A percentile compares a stretch with the other conserved stretches of the same genome.
These are phyloP conservation scores for Arabidopsis thaliana DNA, from an alignment of 345 rosid genomes.

Conservation along the genomic window TAIR10.1 NC_003071.7:11945501-11946000, in stretches of 20 bases:
- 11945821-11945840: slow-evolving; percentile 27
- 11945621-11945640: slow-evolving; percentile 1
- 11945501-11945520: too few species aligned
- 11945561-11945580: not conserved
- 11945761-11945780: slow-evolving; percentile 32
- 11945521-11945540: too few species aligned
- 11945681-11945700: slow-evolving; percentile 7
- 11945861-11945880: slow-evolving; percentile 4
- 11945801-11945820: slow-evolving; percentile 35
- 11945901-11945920: slow-evolving; percentile 14
- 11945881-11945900: slow-evolving; percentile 13
- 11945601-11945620: slow-evolving; percentile 19
- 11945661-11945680: not conserved
- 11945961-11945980: not conserved
- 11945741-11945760: slow-evolving; percentile 23
- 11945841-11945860: not conserved
- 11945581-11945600: not conserved
- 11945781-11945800: slow-evolving; percentile 33
- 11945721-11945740: slow-evolving; percentile 9
- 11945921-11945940: not conserved
- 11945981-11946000: not conserved
- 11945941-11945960: not conserved
- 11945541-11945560: not conserved
- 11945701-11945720: not conserved
- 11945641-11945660: not conserved